Conservation (phyloP, 2,329 filamentous ascomycete genomes). For the Clathrospora elynae region DNA sequence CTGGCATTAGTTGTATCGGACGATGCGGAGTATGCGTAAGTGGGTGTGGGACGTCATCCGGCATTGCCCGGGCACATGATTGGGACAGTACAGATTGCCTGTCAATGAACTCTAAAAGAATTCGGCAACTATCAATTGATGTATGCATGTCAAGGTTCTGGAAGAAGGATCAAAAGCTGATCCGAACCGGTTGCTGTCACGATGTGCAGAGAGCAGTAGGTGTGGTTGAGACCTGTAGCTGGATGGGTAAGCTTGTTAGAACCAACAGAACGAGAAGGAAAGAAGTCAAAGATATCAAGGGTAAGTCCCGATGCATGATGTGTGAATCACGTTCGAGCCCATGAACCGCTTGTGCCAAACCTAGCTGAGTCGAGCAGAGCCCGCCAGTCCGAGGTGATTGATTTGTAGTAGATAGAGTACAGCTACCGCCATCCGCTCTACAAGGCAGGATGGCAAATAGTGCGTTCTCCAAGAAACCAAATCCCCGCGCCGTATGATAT, state of each 20-base stretch:
- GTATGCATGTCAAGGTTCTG: slow-evolving; percentile 29
- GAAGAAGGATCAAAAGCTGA: slow-evolving; percentile 24
- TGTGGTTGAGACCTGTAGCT: slow-evolving; percentile 22
- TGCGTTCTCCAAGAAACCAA: slow-evolving; percentile 41
- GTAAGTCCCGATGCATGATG: slow-evolving; percentile 48
- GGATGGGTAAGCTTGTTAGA: slow-evolving; percentile 25
- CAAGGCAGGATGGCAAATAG: slow-evolving; percentile 45
- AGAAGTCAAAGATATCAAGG: slow-evolving; percentile 30
- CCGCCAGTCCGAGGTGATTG: slow-evolving; percentile 29
- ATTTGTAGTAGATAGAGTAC: slow-evolving; percentile 45
- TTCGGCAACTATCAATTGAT: slow-evolving; percentile 31
- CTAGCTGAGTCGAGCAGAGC: slow-evolving; percentile 33
- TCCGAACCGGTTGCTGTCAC: slow-evolving; percentile 35
- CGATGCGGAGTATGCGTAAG: slow-evolving; percentile 13
- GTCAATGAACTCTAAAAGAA: slow-evolving; percentile 24
- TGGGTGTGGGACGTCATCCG: slow-evolving; percentile 17
- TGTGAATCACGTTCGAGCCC: slow-evolving; percentile 47
- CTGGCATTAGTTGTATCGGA: slow-evolving; percentile 21
- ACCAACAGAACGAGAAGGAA: slow-evolving; percentile 11
- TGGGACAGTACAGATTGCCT: slow-evolving; percentile 27
- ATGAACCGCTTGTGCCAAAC: slow-evolving; percentile 41
- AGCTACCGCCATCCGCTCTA: slow-evolving; percentile 45
- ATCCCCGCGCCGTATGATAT: slow-evolving; percentile 15
- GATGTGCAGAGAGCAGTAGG: slow-evolving; percentile 7
- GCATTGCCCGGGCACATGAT: slow-evolving; percentile 25